These are phyloP conservation scores for Fraxinus cuspidata DNA, from an alignment of 257 asterid species.

Conservation along the genomic window DNA sequence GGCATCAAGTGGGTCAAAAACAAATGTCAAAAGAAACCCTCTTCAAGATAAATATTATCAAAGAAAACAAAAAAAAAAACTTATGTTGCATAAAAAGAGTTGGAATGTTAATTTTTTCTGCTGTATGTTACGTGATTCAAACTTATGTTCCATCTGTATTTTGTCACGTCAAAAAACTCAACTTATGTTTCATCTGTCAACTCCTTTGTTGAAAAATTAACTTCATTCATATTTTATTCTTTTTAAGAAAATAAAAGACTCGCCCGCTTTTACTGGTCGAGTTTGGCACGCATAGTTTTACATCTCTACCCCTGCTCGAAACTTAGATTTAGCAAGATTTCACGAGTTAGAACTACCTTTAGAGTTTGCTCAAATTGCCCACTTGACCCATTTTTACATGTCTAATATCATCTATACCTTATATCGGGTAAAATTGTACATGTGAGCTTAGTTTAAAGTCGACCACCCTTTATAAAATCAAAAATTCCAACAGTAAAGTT, in stretches of 20 bases:
- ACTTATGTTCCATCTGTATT: neutral
- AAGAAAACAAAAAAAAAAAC: too few species aligned
- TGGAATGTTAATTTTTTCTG: neutral
- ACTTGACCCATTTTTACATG: too few species aligned
- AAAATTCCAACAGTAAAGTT: neutral
- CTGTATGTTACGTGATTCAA: neutral
- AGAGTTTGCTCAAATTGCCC: too few species aligned
- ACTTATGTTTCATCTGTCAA: neutral
- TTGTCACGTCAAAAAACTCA: neutral
- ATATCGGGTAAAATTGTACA: too few species aligned
- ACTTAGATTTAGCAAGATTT: too few species aligned
- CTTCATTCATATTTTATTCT: too few species aligned
- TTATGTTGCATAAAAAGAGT: neutral
- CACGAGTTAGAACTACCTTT: too few species aligned
- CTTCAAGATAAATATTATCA: conserved; percentile 30
- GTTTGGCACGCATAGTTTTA: too few species aligned
- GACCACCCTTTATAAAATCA: too few species aligned
- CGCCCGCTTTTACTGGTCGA: neutral
- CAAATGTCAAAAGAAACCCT: conserved; percentile 65
- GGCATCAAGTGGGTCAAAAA: conserved; percentile 74
- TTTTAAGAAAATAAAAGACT: neutral
- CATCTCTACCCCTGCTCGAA: too few species aligned
- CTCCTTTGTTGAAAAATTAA: neutral
- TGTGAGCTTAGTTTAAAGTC: too few species aligned
- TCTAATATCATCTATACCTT: too few species aligned